Evolutionary conservation across 208 protist genomes (phyloP), one percentile per base, ranked within the genome.

Genomic region (Trypanosoma platydactyli): DNA sequence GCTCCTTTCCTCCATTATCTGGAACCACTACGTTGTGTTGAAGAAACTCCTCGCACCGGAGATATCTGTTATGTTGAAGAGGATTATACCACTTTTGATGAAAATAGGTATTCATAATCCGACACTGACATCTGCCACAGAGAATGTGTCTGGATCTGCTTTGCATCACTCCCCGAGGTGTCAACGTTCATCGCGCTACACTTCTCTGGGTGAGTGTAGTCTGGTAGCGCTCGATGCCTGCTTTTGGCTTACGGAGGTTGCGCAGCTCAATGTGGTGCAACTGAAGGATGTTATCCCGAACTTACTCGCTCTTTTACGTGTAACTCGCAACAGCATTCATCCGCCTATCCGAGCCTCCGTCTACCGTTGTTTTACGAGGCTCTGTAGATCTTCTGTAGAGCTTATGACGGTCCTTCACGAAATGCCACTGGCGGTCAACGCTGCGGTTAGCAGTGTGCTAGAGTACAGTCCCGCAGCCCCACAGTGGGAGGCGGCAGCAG

Each of bases 401-500:
- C 57, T 89, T 33, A 53, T 81, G 45, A 29, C 69, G 3, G 71
- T 91, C 41, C 9, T 77, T 20, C 40, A 71, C 22, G 77, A 91
- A 64, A 83, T 88, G 84, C 89, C 89, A 4, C 88, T 81, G 16
- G 50, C 85, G 22, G 64, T 87, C 15, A 80, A 73, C 54, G 76
- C 77, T 4, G 84, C 84, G 22, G 80, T 91, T 20, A 73, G 62
- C 18, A 83, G 79, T 64, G 76, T 92, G 42, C 49, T 92, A 22
- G 75, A 76, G 29, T 86, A 89, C 69, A 58, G 63, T 24, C 20
- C 55, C 1, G 48, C 41, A 33, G 73, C 73, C 6, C 69, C 81
- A 22, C 88, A 90, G 59, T 92, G 81, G 83, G 84, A 89, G 55
- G 74, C 76, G 0, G 89, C 86, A 9, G 85, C 89, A 0, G 89